A percentile compares a stretch with the other conserved stretches of the same genome.
Conservation (phyloP, 257 asterid genomes). For the Thymus mandschuricus region DNA sequence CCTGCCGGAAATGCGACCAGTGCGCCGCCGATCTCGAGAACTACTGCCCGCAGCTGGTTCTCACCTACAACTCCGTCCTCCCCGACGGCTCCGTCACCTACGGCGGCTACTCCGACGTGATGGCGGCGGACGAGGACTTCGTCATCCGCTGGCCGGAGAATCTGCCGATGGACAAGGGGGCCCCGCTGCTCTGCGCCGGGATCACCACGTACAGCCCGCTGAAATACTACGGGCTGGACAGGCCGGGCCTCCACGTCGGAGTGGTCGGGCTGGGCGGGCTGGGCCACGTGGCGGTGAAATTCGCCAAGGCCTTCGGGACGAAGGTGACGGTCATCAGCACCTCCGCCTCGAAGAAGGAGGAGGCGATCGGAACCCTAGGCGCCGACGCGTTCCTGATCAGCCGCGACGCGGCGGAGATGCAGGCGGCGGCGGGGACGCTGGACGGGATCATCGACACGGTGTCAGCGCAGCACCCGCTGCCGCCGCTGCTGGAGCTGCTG, state of each 20-base stretch:
- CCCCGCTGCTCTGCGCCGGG: slow-evolving; percentile 52
- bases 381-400: slow-evolving; percentile 44
- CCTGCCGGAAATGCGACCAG: slow-evolving; percentile 44
- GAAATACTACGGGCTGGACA: slow-evolving; percentile 37
- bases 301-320: slow-evolving; percentile 46
- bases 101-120: slow-evolving; percentile 49
- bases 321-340: slow-evolving; percentile 51
- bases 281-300: slow-evolving; percentile 51
- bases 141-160: slow-evolving; percentile 44
- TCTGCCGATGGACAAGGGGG: slow-evolving; percentile 40
- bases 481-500: slow-evolving; percentile 35
- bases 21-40: slow-evolving; percentile 42
- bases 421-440: slow-evolving; percentile 39
- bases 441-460: slow-evolving; percentile 49
- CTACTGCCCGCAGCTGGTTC: slow-evolving; percentile 33
- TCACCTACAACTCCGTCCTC: slow-evolving; percentile 37
- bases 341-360: slow-evolving; percentile 35
- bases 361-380: slow-evolving; percentile 37
- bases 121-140: slow-evolving; percentile 42
- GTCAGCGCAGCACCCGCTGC: slow-evolving; percentile 37
- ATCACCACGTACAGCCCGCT: slow-evolving; percentile 46
- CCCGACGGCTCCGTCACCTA: slow-evolving; percentile 39
- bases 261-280: slow-evolving; percentile 52
- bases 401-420: slow-evolving; percentile 31
- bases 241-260: slow-evolving; percentile 46